Base-by-base conservation (phyloP, 257 asterid species). In the Jasminum sambac region DNA sequence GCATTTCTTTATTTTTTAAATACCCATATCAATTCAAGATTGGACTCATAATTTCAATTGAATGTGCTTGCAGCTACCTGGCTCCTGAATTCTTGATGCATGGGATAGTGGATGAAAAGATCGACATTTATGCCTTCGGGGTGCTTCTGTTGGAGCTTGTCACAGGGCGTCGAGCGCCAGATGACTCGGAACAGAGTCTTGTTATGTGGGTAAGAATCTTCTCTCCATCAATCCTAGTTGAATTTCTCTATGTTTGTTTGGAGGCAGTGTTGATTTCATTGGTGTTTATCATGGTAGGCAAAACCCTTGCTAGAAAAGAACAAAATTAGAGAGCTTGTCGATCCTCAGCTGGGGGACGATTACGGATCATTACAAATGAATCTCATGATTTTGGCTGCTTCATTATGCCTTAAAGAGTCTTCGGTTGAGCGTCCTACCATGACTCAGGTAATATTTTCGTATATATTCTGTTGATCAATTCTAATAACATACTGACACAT, bases 21-120 rank as follows among this genome's bases (percentile, higher is more conserved):
- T n/a, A 41, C 59, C 26, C 24, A 11, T 12, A 43, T 66, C 39
- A 25, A 16, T 37, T 23, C 21, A 21, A 21, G 11, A 46, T 19
- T 63, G 9, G 19, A 26, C 36, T 61, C 34, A 14, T 25, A 58
- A 72, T 24, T 66, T n/a, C n/a, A n/a, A n/a, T n/a, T n/a, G n/a
- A 37, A 16, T 40, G 37, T 23, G 37, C 23, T n/a, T 72, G 70
- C 89, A 92, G 98, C 59, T 92, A 92, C 70, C 84, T 88, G 65
- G 97, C 98, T 41, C 98, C 98, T 0, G 98, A 92, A 88, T 92
- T 80, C 84, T 84, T 92, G 46, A 87, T 92, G 97, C 98, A 92
- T 7, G 98, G 98, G 14, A 90, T 90, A 64, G 97, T 88, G 1
- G 97, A 92, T 25, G 98, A 92, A 71, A 92, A 90, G 68, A 92